These are phyloP conservation scores for Candida krabiensis DNA, from an alignment of 805 yeast species.

Conservation along the genomic window DNA sequence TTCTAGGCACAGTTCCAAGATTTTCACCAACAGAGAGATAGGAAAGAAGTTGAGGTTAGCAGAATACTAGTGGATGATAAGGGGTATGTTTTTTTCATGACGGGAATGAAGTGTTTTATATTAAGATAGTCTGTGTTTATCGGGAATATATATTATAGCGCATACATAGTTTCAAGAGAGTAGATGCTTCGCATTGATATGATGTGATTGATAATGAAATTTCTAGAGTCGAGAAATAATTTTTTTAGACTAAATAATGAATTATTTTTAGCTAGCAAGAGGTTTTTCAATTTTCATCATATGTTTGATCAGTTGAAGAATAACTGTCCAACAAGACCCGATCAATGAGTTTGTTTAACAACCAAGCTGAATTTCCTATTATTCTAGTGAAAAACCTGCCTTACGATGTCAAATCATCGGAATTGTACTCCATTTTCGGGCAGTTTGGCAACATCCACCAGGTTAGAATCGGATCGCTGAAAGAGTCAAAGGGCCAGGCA, in stretches of 20 bases:
- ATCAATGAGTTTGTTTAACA: slow-evolving; percentile 17
- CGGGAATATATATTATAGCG: too few species aligned
- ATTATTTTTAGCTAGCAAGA: too few species aligned
- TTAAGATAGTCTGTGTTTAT: too few species aligned
- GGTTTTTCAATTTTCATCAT: too few species aligned
- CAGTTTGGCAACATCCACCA: slow-evolving; percentile 58
- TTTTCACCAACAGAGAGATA: slow-evolving; percentile 46
- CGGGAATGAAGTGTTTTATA: too few species aligned
- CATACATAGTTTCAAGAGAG: too few species aligned
- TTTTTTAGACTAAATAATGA: too few species aligned
- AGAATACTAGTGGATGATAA: slow-evolving; percentile 44
- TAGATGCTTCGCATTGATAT: too few species aligned
- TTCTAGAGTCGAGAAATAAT: too few species aligned
- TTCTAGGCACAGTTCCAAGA: slow-evolving; percentile 21
- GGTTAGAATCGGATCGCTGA: slow-evolving; percentile 43
- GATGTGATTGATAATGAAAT: too few species aligned
- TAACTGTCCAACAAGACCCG: too few species aligned
- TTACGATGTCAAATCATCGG: slow-evolving; percentile 44
- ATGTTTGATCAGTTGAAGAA: too few species aligned
- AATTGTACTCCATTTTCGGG: slow-evolving; percentile 52
- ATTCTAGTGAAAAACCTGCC: slow-evolving; percentile 59
- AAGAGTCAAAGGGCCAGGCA: slow-evolving; percentile 49
- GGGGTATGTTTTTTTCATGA: background rate
- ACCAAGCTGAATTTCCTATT: slow-evolving; percentile 32
- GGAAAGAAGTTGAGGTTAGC: slow-evolving; percentile 65